Evolutionary conservation across 345 rosid species (phyloP), one percentile per base, ranked within the genome.

Genomic region (Heritiera littoralis): DNA sequence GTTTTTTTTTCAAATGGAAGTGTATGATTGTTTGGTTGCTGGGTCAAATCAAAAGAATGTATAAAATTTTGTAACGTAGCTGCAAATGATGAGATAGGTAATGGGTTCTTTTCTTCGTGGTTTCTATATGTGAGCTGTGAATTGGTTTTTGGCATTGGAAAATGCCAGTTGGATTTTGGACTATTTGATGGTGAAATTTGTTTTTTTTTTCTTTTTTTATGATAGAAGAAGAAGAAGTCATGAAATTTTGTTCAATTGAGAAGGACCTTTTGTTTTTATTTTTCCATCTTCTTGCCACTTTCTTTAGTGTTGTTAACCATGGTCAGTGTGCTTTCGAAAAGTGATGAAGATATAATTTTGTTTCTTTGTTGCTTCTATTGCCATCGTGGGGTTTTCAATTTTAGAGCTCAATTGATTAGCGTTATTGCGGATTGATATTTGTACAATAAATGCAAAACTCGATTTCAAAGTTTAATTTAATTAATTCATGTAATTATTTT

Each of bases 301-400:
- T 35, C 41, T 18, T 41, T 59, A 75, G 67, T 76, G 18, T 35
- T 35, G 38, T 35, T 35, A 2, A 1, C 3, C 3, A 75, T 40
- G 59, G 82, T 71, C 41, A 54, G 52, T n/a, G 45, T 61, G 67
- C 60, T 55, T 77, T 81, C 13, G 55, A 54, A 77, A 81, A 72
- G 80, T 63, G 8, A 52, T 0, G 56, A 38, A 18, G 64, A 65
- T 51, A 67, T 68, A 75, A 74, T 74, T 74, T 67, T 78, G 81
- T 61, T 75, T 60, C 58, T 13, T 52, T 15, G 65, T 55, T n/a
- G 28, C 32, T 15, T 7, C 28, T 4, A 61, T 45, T 68, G 8
- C 54, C 78, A 77, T 65, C 1, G 59, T 78, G 75, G 66, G 76
- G 76, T n/a, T 66, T 66, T 43, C 56, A 5, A 18, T 17, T 68